Evolutionary conservation across 1,139 yeast genomes (phyloP).

Genomic region (Maudiozyma humilis): DNA sequence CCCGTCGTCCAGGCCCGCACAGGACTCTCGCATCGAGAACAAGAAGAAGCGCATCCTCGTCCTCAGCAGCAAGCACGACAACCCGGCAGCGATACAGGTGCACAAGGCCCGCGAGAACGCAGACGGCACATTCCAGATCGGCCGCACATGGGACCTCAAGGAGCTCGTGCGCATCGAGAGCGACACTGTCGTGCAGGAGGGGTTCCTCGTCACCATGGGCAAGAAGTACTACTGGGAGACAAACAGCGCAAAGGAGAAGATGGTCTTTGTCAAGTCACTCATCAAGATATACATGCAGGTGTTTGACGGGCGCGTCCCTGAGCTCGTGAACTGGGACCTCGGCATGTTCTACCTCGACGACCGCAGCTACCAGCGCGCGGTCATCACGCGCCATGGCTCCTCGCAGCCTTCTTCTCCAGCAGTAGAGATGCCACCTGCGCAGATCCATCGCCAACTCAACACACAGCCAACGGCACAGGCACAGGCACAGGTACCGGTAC

Average conservation of each 20-base stretch:
- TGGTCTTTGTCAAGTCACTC: constrained; percentile 55
- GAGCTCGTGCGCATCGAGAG: constrained; percentile 55
- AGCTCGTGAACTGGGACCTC: constrained; percentile 43
- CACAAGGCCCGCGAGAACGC: constrained; percentile 83
- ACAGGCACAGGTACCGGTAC: no score
- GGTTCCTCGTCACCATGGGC: constrained; percentile 56
- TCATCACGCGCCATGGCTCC: constrained; percentile 10
- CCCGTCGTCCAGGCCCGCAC: constrained; percentile 41
- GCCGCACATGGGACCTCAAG: constrained; percentile 85
- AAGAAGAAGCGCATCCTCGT: constrained; percentile 42
- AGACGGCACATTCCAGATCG: constrained; percentile 74
- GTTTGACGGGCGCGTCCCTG: constrained; percentile 61
- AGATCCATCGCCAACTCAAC: constrained; percentile 1
- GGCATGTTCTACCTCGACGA: constrained; percentile 33
- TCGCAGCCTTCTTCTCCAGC: background rate
- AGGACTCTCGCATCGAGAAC: constrained; percentile 33
- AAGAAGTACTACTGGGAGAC: constrained; percentile 85
- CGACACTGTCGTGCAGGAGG: constrained; percentile 43
- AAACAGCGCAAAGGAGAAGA: constrained; percentile 57
- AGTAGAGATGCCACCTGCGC: background rate
- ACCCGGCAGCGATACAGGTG: constrained; percentile 57
- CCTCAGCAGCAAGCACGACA: constrained; percentile 38
- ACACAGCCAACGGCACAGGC: background rate
- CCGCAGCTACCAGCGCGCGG: constrained; percentile 31
- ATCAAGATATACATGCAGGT: constrained; percentile 59